Conservation (phyloP, 2,329 filamentous ascomycete genomes). For the Colletotrichum shisoi region DNA sequence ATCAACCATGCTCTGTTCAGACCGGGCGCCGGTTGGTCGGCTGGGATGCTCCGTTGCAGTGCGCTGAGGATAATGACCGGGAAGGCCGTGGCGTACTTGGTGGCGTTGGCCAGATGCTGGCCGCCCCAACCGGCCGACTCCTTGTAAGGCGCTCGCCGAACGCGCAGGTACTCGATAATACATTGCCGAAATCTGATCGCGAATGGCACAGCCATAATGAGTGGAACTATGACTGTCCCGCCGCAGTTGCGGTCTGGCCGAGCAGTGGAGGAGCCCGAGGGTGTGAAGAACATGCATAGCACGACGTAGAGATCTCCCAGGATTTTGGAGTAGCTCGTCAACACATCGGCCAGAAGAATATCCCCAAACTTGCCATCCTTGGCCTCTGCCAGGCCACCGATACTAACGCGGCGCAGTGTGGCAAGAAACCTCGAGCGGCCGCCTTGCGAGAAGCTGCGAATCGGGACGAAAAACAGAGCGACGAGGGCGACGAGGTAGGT, state of each 20-base stretch:
- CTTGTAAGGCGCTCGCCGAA: constrained; percentile 65
- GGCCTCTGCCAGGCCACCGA: constrained; percentile 86
- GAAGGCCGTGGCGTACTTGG: constrained; percentile 94
- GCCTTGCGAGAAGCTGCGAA: constrained; percentile 70
- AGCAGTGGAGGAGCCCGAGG: constrained; percentile 75
- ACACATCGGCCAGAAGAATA: constrained; percentile 88
- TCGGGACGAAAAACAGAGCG: constrained; percentile 74
- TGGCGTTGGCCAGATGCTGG: constrained; percentile 89
- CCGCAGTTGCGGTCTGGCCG: constrained; percentile 84
- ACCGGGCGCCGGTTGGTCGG: constrained; percentile 49
- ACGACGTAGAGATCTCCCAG: constrained; percentile 88
- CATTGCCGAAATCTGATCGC: constrained; percentile 91
- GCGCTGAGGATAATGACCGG: constrained; percentile 86
- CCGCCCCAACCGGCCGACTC: constrained; percentile 75
- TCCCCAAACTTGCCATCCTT: constrained; percentile 95
- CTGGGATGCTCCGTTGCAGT: constrained; percentile 69
- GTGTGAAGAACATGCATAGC: constrained; percentile 87
- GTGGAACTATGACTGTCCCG: constrained; percentile 78
- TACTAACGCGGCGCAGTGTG: constrained; percentile 77
- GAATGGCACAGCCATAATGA: constrained; percentile 84
- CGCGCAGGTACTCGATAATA: constrained; percentile 83
- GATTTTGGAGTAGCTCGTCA: constrained; percentile 94
- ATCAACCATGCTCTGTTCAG: constrained; percentile 71
- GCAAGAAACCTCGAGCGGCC: constrained; percentile 79
- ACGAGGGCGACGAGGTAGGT: constrained; percentile 78